Conservation (phyloP, 441 rosid species). For the Daphne laureola region DNA sequence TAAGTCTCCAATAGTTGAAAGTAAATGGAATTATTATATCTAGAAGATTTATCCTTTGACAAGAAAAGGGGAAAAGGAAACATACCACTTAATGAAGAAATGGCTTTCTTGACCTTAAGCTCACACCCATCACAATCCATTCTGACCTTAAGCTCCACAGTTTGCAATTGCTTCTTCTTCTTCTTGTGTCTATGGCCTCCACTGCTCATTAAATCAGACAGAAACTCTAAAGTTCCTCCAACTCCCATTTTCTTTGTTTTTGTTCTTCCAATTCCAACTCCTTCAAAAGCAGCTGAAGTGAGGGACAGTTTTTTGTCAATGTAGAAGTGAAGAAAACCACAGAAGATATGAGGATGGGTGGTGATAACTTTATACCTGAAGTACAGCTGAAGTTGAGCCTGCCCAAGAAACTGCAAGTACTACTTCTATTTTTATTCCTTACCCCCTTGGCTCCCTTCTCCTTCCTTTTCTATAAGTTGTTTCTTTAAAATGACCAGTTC, state of each 20-base stretch:
- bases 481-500: constrained; percentile 12
- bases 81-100: constrained; percentile 73
- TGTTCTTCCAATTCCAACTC: background rate
- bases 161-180: constrained; percentile 65
- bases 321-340: background rate
- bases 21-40: background rate
- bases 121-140: constrained; percentile 99
- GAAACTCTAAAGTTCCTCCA: constrained; percentile 64
- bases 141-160: constrained; percentile 84
- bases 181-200: constrained; percentile 43
- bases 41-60: background rate
- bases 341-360: background rate
- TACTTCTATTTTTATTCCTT: constrained; percentile 21
- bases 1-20: background rate
- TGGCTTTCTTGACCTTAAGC: constrained; percentile 79
- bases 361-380: constrained; percentile 6
- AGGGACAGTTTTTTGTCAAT: background rate
- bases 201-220: constrained; percentile 59
- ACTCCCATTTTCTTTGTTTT: constrained; percentile 47
- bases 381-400: constrained; percentile 1
- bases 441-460: constrained; percentile 4
- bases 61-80: background rate
- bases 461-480: constrained; percentile 5
- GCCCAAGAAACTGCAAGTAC: constrained; percentile 16
- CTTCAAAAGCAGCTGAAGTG: background rate